Evolutionary conservation across 257 asterid genomes (phyloP), one percentile per base, ranked within the genome.

Genomic region (Fraxinus excelsior): DNA sequence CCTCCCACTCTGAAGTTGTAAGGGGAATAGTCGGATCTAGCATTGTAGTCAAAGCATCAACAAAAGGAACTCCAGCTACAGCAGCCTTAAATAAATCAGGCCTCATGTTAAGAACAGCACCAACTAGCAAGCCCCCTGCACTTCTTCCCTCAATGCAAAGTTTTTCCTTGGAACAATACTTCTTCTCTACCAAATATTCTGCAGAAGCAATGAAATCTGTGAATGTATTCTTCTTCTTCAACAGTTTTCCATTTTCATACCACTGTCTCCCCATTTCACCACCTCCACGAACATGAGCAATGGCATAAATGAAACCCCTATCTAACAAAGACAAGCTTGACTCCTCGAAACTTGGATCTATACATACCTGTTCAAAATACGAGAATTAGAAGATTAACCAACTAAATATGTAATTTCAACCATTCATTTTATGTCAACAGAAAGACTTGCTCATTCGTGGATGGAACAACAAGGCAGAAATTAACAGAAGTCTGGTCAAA

Each of bases 1-100:
- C 99, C 99, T 91, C 97, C 99, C 99, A 95, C 84, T 95, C 99
- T 49, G 98, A 90, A 72, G 98, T 95, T 74, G 99, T 95, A 49
- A 95, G 95, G 81, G 99, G 99, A 82, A 95, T 93, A 78, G 97
- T 89, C 64, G 97, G 98, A 87, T 93, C 99, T 67, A 95, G 98
- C 97, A 95, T 95, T 40, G 99, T 95, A 38, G 99, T 95, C 81
- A 95, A 76, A 71, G 85, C 96, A 88, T 95, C 99, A 71, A 95
- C 91, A 83, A 95, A 93, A 82, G 99, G 98, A 34, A 95, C 99
- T 81, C 96, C 99, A 85, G 93, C 94, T 42, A 95, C 92, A 80
- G 93, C 99, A 67, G 89, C 97, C 86, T 85, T 91, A 82, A 91
- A 95, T 76, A 95, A 86, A 86, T 93, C 96, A 65, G 99, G 98